Conservation (phyloP, 1,139 yeast genomes). For the Hansenula lynferdii region DNA sequence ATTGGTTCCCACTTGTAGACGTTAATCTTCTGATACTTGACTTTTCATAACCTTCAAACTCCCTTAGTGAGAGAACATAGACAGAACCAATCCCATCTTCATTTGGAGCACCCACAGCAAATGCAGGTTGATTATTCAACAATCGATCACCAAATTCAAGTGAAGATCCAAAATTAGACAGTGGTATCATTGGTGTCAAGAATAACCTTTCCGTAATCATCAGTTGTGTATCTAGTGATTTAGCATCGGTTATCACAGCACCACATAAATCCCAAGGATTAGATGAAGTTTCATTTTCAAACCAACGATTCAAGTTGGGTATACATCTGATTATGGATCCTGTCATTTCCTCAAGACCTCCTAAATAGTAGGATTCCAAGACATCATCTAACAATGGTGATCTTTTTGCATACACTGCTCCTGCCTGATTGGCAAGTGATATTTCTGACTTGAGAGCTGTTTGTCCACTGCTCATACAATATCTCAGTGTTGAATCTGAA, state of each 20-base stretch:
- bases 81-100: constrained; percentile 38
- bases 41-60: constrained; percentile 3
- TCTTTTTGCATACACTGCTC: constrained; percentile 26
- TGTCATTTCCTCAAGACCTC: constrained; percentile 45
- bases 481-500: constrained; percentile 19
- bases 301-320: constrained; percentile 34
- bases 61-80: constrained; percentile 32
- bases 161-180: constrained; percentile 39
- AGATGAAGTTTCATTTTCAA: constrained; percentile 23
- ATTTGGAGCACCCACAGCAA: constrained; percentile 46
- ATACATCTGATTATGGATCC: constrained; percentile 34
- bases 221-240: background rate
- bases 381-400: constrained; percentile 40
- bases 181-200: constrained; percentile 26
- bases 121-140: constrained; percentile 27
- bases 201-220: constrained; percentile 5
- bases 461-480: constrained; percentile 48
- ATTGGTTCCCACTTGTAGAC: background rate
- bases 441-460: constrained; percentile 43
- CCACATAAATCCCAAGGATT: constrained; percentile 42
- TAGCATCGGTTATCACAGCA: constrained; percentile 10
- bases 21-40: background rate
- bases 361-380: constrained; percentile 43
- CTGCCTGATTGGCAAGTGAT: constrained; percentile 26
- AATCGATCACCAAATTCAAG: constrained; percentile 34